phyloP scores from a whole-genome alignment of 768 basidiomycete genomes.

The Suillus occidentalis region DNA sequence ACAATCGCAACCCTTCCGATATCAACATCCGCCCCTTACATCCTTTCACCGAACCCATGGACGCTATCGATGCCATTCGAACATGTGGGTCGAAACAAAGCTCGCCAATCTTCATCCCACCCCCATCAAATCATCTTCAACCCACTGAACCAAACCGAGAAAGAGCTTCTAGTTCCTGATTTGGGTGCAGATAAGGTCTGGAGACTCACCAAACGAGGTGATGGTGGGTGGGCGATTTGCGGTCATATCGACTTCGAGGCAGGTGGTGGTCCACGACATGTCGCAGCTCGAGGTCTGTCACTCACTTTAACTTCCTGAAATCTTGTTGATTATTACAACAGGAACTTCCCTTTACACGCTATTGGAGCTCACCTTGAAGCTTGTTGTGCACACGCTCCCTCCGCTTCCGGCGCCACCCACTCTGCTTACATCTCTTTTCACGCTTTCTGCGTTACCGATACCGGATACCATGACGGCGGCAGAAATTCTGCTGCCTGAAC shows the following conservation, averaged over 20 bases:
- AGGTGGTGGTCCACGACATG: slow-evolving; percentile 74
- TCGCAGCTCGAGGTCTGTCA: slow-evolving; percentile 57
- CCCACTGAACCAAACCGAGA: slow-evolving; percentile 42
- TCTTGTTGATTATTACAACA: slow-evolving; percentile 24
- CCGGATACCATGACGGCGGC: slow-evolving; percentile 61
- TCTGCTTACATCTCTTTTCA: slow-evolving; percentile 40
- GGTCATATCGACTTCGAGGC: slow-evolving; percentile 48
- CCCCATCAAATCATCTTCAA: slow-evolving; percentile 66
- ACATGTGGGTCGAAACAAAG: slow-evolving; percentile 61
- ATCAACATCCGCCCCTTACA: slow-evolving; percentile 45
- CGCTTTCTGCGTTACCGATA: slow-evolving; percentile 45
- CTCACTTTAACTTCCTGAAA: background rate
- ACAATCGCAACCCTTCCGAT: slow-evolving; percentile 57
- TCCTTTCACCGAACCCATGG: slow-evolving; percentile 35
- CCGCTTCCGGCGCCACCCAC: slow-evolving; percentile 41
- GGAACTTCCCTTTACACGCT: slow-evolving; percentile 66
- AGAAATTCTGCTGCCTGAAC: slow-evolving; percentile 62
- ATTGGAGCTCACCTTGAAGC: slow-evolving; percentile 60
- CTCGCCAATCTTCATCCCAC: slow-evolving; percentile 72
- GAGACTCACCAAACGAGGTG: slow-evolving; percentile 44
- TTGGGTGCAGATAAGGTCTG: slow-evolving; percentile 73
- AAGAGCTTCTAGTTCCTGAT: slow-evolving; percentile 72
- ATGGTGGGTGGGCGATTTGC: slow-evolving; percentile 51
- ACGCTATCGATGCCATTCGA: slow-evolving; percentile 42
- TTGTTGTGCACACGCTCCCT: slow-evolving; percentile 56